Percentiles rank a stretch among this genome's conserved stretches.
Evolutionary conservation across 331 rosid species (phyloP).

Genomic region (Prunus yedoensis): DNA sequence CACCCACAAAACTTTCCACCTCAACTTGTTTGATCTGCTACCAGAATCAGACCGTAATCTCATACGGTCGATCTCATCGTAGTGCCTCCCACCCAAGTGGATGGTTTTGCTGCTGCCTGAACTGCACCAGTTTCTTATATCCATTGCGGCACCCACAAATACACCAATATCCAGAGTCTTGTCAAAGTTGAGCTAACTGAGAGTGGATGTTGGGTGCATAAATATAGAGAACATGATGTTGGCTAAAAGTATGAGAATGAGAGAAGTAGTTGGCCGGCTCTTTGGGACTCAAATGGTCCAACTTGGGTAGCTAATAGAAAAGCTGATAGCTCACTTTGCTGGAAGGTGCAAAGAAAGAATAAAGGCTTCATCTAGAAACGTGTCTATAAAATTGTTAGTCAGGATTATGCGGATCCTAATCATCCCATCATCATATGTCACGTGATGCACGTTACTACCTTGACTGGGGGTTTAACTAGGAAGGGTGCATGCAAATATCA

Average conservation of each 20-base stretch:
- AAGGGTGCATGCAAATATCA: no score
- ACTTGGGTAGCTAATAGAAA: constrained; percentile 23
- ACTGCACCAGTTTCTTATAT: constrained; percentile 33
- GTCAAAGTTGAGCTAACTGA: background rate
- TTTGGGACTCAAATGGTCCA: constrained; percentile 10
- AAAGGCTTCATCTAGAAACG: background rate
- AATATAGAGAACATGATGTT: background rate
- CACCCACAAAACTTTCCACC: constrained; percentile 33
- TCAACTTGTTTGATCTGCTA: constrained; percentile 15
- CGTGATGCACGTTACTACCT: constrained; percentile 19
- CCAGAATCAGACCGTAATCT: background rate
- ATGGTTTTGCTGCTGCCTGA: constrained; percentile 35
- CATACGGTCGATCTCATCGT: background rate
- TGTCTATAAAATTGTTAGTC: background rate
- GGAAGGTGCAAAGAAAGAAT: background rate
- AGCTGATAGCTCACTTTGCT: background rate
- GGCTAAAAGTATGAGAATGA: background rate
- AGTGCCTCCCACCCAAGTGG: constrained; percentile 26
- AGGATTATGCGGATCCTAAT: constrained; percentile 25
- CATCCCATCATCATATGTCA: background rate
- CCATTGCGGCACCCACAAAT: constrained; percentile 25
- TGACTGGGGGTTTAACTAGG: no score
- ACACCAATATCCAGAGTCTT: background rate
- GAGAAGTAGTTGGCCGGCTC: background rate
- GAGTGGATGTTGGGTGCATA: background rate